Conservation (phyloP, 1,284 basidiomycete species). For the Gomphus bonarii region DNA sequence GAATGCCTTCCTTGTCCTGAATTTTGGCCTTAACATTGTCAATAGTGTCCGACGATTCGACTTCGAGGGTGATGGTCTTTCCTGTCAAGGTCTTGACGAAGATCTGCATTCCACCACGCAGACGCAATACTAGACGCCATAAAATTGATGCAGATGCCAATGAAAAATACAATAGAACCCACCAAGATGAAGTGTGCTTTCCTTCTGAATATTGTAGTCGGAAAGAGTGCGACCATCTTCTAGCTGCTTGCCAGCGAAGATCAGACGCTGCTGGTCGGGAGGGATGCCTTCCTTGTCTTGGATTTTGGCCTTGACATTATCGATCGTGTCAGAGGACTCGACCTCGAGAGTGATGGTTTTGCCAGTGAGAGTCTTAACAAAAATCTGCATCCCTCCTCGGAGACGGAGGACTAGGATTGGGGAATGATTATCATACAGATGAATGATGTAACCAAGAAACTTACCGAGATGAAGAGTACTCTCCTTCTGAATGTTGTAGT, state of each 20-base stretch:
- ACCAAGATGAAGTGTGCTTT: conserved; percentile 71
- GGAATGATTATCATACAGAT: neutral
- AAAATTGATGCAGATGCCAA: conserved; percentile 21
- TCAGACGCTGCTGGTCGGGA: conserved; percentile 53
- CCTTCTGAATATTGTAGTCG: conserved; percentile 30
- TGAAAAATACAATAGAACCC: conserved; percentile 47
- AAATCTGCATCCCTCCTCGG: conserved; percentile 49
- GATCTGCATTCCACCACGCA: conserved; percentile 56
- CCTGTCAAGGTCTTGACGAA: conserved; percentile 55
- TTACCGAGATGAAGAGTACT: conserved; percentile 14
- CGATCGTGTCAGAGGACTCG: conserved; percentile 37
- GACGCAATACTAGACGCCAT: conserved; percentile 54
- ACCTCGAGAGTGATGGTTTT: conserved; percentile 42
- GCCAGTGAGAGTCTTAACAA: conserved; percentile 39
- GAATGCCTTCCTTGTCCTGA: conserved; percentile 53
- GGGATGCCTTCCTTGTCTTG: conserved; percentile 43
- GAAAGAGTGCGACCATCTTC: conserved; percentile 44
- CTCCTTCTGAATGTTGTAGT: conserved; percentile 26
- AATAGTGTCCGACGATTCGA: conserved; percentile 6
- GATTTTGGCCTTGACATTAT: conserved; percentile 40
- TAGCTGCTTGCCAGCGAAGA: conserved; percentile 46
- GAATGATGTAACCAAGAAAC: neutral
- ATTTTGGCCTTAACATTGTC: conserved; percentile 8
- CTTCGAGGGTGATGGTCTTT: conserved; percentile 43
- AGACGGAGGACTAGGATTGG: conserved; percentile 61